A percentile compares a stretch with the other conserved stretches of the same genome.
Conservation (phyloP, 2,329 filamentous ascomycete species). For the Parascedosporium putredinis region DNA sequence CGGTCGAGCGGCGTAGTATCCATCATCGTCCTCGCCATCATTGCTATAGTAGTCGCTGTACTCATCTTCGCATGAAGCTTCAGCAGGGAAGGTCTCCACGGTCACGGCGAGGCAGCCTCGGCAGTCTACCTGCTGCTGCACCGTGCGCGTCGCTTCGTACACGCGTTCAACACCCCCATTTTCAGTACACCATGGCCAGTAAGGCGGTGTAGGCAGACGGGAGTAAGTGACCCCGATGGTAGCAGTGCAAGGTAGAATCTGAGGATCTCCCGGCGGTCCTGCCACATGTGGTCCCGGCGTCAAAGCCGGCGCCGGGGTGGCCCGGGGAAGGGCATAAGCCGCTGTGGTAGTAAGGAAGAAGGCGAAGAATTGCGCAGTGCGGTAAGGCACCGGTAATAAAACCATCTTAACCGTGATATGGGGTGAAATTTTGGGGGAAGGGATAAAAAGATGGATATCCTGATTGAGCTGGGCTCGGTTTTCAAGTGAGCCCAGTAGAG, state of each 20-base stretch:
- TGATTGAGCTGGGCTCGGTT: not conserved
- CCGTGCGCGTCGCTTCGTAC: slow-evolving; percentile 19
- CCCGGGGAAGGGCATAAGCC: not conserved
- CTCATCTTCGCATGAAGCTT: slow-evolving; percentile 19
- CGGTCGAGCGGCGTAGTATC: too few relatives aligned
- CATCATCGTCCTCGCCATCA: too few relatives aligned
- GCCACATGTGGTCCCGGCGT: too few relatives aligned
- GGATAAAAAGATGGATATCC: not conserved
- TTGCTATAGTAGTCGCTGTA: too few relatives aligned
- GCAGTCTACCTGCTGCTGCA: slow-evolving; percentile 19
- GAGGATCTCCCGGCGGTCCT: not conserved
- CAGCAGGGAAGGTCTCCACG: slow-evolving; percentile 13
- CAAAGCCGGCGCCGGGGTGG: too few relatives aligned
- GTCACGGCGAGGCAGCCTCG: slow-evolving; percentile 19
- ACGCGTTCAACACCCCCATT: slow-evolving; percentile 14
- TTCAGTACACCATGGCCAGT: slow-evolving; percentile 16
- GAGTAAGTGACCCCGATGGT: slow-evolving; percentile 16
- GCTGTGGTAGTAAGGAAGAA: not conserved
- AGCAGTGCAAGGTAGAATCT: slow-evolving; percentile 5
- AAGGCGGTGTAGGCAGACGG: slow-evolving; percentile 18
- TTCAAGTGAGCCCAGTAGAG: too few relatives aligned
- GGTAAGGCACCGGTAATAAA: not conserved
- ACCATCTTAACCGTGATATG: too few relatives aligned
- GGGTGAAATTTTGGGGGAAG: not conserved
- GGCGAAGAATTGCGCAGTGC: not conserved